These are phyloP conservation scores for Metschnikowia arizonensis DNA, from an alignment of 805 yeast species.

Conservation along the genomic window DNA sequence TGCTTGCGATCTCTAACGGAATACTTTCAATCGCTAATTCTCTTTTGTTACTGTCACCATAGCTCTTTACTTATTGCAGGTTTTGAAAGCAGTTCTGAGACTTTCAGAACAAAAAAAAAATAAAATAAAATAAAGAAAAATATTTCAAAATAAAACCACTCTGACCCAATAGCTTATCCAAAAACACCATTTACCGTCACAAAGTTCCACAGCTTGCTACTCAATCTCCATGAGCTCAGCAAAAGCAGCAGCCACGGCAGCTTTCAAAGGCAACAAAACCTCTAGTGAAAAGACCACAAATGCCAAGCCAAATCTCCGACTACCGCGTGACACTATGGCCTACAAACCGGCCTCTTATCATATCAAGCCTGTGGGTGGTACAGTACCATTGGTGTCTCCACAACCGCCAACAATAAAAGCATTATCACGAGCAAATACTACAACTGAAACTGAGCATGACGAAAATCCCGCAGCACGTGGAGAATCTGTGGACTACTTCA, in stretches of 20 bases:
- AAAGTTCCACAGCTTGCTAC: not conserved
- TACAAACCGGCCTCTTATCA: not conserved
- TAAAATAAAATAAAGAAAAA: too few species aligned
- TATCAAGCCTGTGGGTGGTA: not conserved
- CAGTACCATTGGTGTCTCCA: not conserved
- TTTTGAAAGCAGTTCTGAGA: not conserved
- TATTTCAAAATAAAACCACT: not conserved
- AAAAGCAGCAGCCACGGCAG: conserved; percentile 44
- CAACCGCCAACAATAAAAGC: not conserved
- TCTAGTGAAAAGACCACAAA: conserved; percentile 1
- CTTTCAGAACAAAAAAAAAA: not conserved
- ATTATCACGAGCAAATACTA: not conserved
- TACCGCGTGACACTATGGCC: conserved; percentile 4
- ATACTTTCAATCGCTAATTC: not conserved
- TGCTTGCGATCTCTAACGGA: conserved; percentile 1
- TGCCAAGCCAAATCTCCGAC: conserved; percentile 7
- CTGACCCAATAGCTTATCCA: not conserved
- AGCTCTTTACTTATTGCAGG: not conserved
- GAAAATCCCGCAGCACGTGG: not conserved
- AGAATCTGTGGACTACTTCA: conserved; percentile 9
- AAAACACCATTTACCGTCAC: not conserved
- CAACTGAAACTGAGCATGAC: not conserved
- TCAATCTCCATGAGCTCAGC: conserved; percentile 22
- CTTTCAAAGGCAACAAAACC: conserved; percentile 28
- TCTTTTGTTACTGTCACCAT: not conserved